Base-by-base conservation (phyloP, 129 eudicot genomes). In the Pseudognaphalium luteoalbum region DNA sequence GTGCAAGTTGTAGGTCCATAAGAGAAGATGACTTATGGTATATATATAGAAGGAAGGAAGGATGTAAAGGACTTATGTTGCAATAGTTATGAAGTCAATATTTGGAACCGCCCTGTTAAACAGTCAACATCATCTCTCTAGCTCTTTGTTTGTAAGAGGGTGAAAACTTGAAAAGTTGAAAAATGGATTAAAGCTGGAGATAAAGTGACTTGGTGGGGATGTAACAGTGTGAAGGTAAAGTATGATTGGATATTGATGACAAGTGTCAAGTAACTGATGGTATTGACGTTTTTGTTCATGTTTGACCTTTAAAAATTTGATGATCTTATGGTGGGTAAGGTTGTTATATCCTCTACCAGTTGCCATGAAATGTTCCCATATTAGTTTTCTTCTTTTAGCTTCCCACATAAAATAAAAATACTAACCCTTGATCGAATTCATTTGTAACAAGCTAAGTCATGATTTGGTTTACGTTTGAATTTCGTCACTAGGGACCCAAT, bases 91-190 rank as follows among this genome's bases (percentile, higher is more conserved):
- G 75, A 88, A 85, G 92, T 88, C 92, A 88, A 88, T 62, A 72
- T 75, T 85, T 88, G 92, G 92, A 63, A 86, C 92, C 92, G 92
- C 77, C 92, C 92, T 79, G 8, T 73, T 74, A 35, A 5, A 76
- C 72, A 76, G 77, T 82, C 81, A 61, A 73, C 80, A 54, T 66
- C 78, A 60, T 66, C 78, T 83, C 70, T 77, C 73, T 37, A 33
- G 72, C 65, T 33, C 6, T 80, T 47, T 70, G 65, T 81, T 86
- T 84, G 71, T 68, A 29, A 64, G 29, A 34, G 68, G 78, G 79
- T 74, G 76, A 77, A 77, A 83, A 65, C 67, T 51, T 71, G 79
- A 73, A 75, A 62, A 86, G n/a, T 57, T 32, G 10, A 41, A 9
- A 60, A 22, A 0, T 7, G 14, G 71, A 44, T 19, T 28, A 77